These are phyloP conservation scores for Xenoacremonium recifei DNA, from an alignment of 2,329 filamentous ascomycete genomes.

Conservation along the genomic window DNA sequence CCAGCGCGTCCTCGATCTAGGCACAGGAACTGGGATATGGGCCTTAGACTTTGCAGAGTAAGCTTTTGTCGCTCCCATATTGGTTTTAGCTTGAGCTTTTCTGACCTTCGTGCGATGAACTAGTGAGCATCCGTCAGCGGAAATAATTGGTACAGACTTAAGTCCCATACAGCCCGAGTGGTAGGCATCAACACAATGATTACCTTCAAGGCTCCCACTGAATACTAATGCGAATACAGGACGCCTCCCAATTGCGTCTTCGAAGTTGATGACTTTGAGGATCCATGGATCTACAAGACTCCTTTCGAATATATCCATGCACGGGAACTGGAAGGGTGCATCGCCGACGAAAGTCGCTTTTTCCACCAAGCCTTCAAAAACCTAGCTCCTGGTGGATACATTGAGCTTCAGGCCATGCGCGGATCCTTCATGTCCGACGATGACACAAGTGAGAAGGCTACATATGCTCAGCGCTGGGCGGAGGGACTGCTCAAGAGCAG, in stretches of 20 bases:
- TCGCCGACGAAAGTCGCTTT: conserved; percentile 2
- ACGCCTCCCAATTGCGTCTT: conserved; percentile 2
- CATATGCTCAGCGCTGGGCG: conserved; percentile 1
- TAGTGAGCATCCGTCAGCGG: conserved; percentile 14
- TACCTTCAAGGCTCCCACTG: too few relatives aligned
- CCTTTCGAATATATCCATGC: conserved; percentile 10
- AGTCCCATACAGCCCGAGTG: conserved; percentile 18
- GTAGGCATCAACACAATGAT: conserved; percentile 5
- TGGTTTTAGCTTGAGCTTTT: neutral
- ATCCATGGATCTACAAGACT: conserved; percentile 3
- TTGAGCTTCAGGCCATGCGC: conserved; percentile 5
- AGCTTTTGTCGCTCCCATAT: neutral
- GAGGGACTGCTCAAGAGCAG: neutral
- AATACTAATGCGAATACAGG: too few relatives aligned
- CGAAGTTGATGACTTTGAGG: conserved; percentile 10
- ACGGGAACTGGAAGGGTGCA: conserved; percentile 9
- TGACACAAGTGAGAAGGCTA: conserved; percentile 2
- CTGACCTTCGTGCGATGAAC: neutral
- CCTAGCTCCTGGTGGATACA: conserved; percentile 3
- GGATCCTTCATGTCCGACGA: conserved; percentile 6
- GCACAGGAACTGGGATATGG: conserved; percentile 4
- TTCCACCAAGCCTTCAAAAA: conserved; percentile 2
- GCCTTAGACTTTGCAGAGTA: conserved; percentile 8
- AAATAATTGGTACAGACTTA: conserved; percentile 16
- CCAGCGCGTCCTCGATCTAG: conserved; percentile 3